These are phyloP conservation scores for Leersia perrieri DNA, from an alignment of 176 grass and related monocot genomes.

Conservation along the genomic window DNA sequence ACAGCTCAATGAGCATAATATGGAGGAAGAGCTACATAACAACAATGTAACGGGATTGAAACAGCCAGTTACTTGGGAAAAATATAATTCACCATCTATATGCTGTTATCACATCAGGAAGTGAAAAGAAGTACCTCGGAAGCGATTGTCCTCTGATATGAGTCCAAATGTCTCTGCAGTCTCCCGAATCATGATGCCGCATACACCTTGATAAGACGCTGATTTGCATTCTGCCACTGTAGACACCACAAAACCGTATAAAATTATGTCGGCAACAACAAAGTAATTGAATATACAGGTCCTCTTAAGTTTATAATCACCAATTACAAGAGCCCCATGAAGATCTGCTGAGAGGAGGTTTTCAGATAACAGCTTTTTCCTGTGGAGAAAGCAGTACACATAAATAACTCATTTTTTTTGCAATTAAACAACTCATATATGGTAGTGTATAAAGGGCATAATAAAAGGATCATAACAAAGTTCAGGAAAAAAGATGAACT, in stretches of 20 bases:
- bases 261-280: slow-evolving; percentile 16
- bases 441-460: slow-evolving; percentile 5
- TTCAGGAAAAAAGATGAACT: not conserved
- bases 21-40: not conserved
- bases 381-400: slow-evolving; percentile 27
- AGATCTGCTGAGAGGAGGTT: slow-evolving; percentile 73
- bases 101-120: not conserved
- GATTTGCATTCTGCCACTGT: slow-evolving; percentile 76
- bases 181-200: slow-evolving; percentile 81
- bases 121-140: slow-evolving; percentile 54
- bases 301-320: slow-evolving; percentile 33
- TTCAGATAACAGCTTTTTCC: slow-evolving; percentile 69
- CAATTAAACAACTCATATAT: not conserved
- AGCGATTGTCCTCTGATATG: slow-evolving; percentile 60
- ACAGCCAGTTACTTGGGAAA: not conserved
- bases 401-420: slow-evolving; percentile 1
- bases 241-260: not conserved
- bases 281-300: slow-evolving; percentile 1
- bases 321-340: slow-evolving; percentile 74
- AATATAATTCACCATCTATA: slow-evolving; percentile 13
- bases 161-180: slow-evolving; percentile 92
- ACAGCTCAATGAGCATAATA: not conserved
- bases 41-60: not conserved
- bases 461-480: not conserved
- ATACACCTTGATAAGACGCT: slow-evolving; percentile 52